These are phyloP conservation scores for Corylus avellana DNA, from an alignment of 306 rosid genomes.

Conservation along the genomic window DNA sequence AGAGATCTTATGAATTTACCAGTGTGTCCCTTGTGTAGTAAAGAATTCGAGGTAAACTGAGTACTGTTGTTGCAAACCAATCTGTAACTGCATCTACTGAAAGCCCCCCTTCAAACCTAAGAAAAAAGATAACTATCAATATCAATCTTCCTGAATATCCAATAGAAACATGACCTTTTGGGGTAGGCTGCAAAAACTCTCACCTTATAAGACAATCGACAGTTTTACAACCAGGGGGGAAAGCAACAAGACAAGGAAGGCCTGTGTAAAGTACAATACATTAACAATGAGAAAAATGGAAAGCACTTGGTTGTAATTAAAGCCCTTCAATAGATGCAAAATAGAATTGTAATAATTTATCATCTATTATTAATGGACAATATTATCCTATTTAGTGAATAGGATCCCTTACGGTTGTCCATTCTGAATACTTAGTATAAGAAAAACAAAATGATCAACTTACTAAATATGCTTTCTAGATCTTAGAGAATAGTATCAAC, in stretches of 20 bases:
- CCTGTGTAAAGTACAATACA: constrained; percentile 45
- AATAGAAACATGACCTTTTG: constrained; percentile 12
- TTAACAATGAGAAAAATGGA: constrained; percentile 16
- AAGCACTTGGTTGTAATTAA: not conserved
- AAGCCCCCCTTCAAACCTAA: constrained; percentile 72
- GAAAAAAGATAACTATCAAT: constrained; percentile 6
- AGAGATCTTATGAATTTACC: constrained; percentile 49
- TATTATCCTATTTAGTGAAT: not conserved
- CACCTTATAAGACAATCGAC: constrained; percentile 71
- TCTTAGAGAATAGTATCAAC: not conserved
- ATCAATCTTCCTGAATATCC: not conserved
- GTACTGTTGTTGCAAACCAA: constrained; percentile 81
- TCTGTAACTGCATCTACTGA: constrained; percentile 69
- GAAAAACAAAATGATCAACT: not conserved
- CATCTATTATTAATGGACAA: not conserved
- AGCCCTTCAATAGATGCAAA: not conserved
- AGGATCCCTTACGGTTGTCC: not conserved
- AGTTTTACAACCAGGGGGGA: constrained; percentile 64
- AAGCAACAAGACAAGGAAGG: constrained; percentile 72
- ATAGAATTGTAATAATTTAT: not conserved
- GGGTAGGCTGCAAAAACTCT: constrained; percentile 34
- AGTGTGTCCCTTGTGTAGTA: constrained; percentile 78
- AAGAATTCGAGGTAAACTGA: constrained; percentile 75
- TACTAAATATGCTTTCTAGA: not conserved
- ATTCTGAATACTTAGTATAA: not conserved